Evolutionary conservation across 108 stramenopile genomes (phyloP).

Genomic region (Poteriospumella lacustris): DNA sequence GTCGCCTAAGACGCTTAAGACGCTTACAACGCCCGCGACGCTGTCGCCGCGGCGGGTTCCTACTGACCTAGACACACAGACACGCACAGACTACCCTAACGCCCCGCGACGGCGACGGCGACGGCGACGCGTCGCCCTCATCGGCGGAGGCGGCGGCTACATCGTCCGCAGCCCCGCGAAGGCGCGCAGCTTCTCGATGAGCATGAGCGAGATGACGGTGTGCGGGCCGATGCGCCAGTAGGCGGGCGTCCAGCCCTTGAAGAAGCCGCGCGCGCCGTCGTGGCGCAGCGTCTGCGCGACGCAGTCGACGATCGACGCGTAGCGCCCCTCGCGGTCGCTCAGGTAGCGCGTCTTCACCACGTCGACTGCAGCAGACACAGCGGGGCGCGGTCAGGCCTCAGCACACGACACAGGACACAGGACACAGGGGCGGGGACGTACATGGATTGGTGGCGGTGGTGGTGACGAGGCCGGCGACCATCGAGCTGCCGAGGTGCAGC

Average conservation of each 20-base stretch:
- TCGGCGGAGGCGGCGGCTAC: too few species aligned
- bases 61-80: too few species aligned
- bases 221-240: conserved; percentile 11
- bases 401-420: too few species aligned
- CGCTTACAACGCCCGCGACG: too few species aligned
- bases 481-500: not conserved
- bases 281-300: not conserved
- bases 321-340: not conserved
- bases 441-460: conserved; percentile 19
- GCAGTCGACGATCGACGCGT: not conserved
- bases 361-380: conserved; percentile 1
- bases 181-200: not conserved
- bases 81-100: too few species aligned
- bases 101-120: too few species aligned
- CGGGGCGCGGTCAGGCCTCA: too few species aligned
- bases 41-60: too few species aligned
- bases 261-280: not conserved
- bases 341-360: conserved; percentile 13
- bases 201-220: not conserved
- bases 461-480: not conserved
- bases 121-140: too few species aligned
- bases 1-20: too few species aligned
- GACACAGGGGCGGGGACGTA: not conserved
- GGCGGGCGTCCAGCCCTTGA: conserved; percentile 16
- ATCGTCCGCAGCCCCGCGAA: not conserved